Evolutionary conservation across 208 protist species (phyloP).

Genomic region (Trypanosoma platydactyli): DNA sequence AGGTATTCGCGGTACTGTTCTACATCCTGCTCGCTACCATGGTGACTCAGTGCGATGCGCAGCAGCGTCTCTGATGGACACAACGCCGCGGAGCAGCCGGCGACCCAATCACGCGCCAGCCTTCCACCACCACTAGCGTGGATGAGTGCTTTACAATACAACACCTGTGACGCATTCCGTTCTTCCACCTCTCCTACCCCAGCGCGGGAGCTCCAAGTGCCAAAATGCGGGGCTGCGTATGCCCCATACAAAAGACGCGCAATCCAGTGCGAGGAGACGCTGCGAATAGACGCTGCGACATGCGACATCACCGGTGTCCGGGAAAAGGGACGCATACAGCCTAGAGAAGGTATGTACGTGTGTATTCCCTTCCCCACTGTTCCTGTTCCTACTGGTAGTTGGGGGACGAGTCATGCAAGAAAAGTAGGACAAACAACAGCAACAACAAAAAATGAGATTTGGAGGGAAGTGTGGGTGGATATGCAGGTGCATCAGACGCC

Average conservation of each 20-base stretch:
- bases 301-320: background rate
- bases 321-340: background rate
- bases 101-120: slow-evolving; percentile 76
- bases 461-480: too few species aligned
- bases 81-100: slow-evolving; percentile 54
- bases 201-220: slow-evolving; percentile 34
- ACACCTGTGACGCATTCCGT: slow-evolving; percentile 26
- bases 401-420: too few species aligned
- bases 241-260: slow-evolving; percentile 55
- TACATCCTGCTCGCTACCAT: slow-evolving; percentile 54
- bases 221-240: slow-evolving; percentile 47
- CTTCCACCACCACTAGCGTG: slow-evolving; percentile 65
- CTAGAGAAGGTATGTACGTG: slow-evolving; percentile 3
- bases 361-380: background rate
- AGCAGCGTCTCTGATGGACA: slow-evolving; percentile 45
- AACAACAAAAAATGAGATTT: too few species aligned
- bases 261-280: slow-evolving; percentile 37
- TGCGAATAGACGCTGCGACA: background rate
- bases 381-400: background rate
- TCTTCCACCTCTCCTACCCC: slow-evolving; percentile 25
- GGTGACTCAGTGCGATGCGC: slow-evolving; percentile 68
- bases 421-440: too few species aligned
- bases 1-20: slow-evolving; percentile 49
- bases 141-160: slow-evolving; percentile 85
- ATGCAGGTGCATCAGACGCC: too few species aligned